A percentile compares a stretch with the other conserved stretches of the same genome.
Conservation (phyloP, 1,284 basidiomycete genomes). For the Ustilago shanxiensis region DNA sequence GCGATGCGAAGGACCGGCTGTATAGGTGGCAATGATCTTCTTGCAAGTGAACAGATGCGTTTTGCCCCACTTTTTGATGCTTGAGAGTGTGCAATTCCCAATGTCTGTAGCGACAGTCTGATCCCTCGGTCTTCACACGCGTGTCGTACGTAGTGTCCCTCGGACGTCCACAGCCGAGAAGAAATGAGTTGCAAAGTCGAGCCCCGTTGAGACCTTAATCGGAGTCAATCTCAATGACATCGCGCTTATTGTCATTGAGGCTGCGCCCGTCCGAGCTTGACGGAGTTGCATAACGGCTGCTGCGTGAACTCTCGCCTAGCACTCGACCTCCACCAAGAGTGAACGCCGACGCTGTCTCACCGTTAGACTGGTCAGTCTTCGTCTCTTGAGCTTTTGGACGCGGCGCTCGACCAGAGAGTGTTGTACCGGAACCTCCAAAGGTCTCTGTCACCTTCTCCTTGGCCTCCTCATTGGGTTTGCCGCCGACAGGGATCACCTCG, state of each 20-base stretch:
- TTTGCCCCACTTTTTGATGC: neutral
- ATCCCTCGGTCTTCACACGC: neutral
- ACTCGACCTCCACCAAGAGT: slow-evolving; percentile 36
- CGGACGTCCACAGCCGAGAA: neutral
- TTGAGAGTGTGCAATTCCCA: neutral
- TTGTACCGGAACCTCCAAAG: slow-evolving; percentile 35
- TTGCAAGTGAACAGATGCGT: neutral
- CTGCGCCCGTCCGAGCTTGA: slow-evolving; percentile 35
- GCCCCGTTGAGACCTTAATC: slow-evolving; percentile 30
- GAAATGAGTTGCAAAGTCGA: neutral
- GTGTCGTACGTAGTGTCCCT: neutral
- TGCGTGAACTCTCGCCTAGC: slow-evolving; percentile 39
- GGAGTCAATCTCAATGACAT: slow-evolving; percentile 62
- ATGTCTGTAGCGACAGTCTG: neutral
- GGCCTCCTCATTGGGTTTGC: slow-evolving; percentile 34
- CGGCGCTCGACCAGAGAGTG: slow-evolving; percentile 42
- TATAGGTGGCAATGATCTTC: neutral
- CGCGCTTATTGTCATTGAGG: slow-evolving; percentile 38
- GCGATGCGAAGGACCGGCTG: neutral
- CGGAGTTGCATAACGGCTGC: slow-evolving; percentile 41
- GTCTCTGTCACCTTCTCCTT: slow-evolving; percentile 23
- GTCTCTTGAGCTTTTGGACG: slow-evolving; percentile 22
- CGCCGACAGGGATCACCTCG: slow-evolving; percentile 61
- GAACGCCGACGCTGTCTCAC: slow-evolving; percentile 22
- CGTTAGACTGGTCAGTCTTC: slow-evolving; percentile 19